phyloP scores from a whole-genome alignment of 805 yeast genomes.

The Tetrapisispora arboricola region DNA sequence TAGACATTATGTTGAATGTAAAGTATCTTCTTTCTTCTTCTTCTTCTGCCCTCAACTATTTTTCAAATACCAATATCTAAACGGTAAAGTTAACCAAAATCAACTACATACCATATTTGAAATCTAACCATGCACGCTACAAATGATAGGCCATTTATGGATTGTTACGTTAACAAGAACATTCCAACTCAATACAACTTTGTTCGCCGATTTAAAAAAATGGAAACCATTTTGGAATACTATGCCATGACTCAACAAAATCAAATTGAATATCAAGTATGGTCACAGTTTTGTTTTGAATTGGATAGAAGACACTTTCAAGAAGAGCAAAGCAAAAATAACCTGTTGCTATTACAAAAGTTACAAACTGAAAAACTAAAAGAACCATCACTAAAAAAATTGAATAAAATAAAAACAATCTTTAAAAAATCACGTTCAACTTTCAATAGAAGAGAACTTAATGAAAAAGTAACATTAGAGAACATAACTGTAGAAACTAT shows the following conservation, averaged over 20 bases:
- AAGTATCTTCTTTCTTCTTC: no score
- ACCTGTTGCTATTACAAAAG: neutral
- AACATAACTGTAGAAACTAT: no score
- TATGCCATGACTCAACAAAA: constrained; percentile 3
- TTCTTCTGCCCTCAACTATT: no score
- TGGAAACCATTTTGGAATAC: constrained; percentile 8
- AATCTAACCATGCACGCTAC: constrained; percentile 1
- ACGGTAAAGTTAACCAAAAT: no score
- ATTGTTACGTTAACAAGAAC: neutral
- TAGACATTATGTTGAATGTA: no score
- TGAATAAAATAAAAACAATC: neutral
- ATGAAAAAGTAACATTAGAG: no score
- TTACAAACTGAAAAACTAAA: neutral
- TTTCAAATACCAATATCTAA: no score
- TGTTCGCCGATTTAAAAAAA: constrained; percentile 5
- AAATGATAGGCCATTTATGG: neutral
- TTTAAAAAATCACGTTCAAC: neutral
- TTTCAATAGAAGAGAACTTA: neutral
- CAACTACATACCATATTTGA: no score
- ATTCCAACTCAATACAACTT: constrained; percentile 2
- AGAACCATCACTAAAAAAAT: neutral
- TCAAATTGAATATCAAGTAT: constrained; percentile 9
- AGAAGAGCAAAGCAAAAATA: constrained; percentile 8
- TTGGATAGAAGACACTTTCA: constrained; percentile 7
- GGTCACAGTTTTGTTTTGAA: constrained; percentile 11